Conservation (phyloP, 23 red algal species). For the Gracilaria gracilis region DNA sequence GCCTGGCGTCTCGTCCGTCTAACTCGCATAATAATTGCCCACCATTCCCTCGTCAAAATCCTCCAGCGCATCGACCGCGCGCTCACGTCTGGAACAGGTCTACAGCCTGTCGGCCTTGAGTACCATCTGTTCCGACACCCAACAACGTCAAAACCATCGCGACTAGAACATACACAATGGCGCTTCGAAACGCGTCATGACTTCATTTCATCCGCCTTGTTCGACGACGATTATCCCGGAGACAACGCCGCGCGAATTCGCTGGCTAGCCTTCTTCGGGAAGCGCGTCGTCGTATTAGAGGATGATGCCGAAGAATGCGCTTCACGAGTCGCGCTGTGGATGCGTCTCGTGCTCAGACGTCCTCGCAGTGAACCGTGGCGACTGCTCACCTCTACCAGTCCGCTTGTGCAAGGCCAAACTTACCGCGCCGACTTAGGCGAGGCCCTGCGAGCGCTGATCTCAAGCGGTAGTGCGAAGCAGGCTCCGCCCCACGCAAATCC, state of each 20-base stretch:
- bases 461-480: slow-evolving; percentile 26
- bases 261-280: slow-evolving; percentile 49
- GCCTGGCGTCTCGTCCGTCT: slow-evolving; percentile 59
- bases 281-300: slow-evolving; percentile 30
- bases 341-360: slow-evolving; percentile 56
- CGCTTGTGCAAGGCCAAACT: slow-evolving; percentile 36
- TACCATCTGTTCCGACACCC: slow-evolving; percentile 50
- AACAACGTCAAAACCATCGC: neutral
- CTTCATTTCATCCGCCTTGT: slow-evolving; percentile 50
- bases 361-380: slow-evolving; percentile 60
- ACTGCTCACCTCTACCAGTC: slow-evolving; percentile 55
- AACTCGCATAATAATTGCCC: slow-evolving; percentile 40
- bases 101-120: slow-evolving; percentile 32
- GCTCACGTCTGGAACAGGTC: slow-evolving; percentile 11
- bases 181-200: slow-evolving; percentile 56
- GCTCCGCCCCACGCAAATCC: slow-evolving; percentile 19
- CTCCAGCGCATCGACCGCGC: slow-evolving; percentile 50
- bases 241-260: slow-evolving; percentile 52
- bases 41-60: slow-evolving; percentile 48
- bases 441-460: slow-evolving; percentile 47
- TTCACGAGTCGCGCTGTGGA: slow-evolving; percentile 48
- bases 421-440: slow-evolving; percentile 38
- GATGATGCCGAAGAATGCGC: slow-evolving; percentile 66
- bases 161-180: slow-evolving; percentile 24
- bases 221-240: slow-evolving; percentile 62